phyloP scores from a whole-genome alignment of 176 grass and related monocot species.

The Carex scoparia region DNA sequence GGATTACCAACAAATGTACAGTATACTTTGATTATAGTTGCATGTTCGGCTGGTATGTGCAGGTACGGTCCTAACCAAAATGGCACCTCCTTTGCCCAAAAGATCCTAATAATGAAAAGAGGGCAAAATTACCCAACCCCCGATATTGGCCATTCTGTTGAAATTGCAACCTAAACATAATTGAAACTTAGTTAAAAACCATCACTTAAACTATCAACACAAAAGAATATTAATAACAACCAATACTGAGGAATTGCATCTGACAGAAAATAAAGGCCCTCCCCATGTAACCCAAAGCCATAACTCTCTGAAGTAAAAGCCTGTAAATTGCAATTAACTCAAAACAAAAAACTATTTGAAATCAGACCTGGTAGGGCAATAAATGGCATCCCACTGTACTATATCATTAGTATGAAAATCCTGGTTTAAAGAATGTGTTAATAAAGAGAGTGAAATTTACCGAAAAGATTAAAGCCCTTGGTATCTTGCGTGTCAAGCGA shows the following conservation, averaged over 20 bases:
- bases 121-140: not conserved
- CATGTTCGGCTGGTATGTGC: not conserved
- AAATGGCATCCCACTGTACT: not conserved
- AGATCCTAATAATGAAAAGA: not conserved
- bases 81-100: not conserved
- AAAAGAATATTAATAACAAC: not conserved
- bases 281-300: too few relatives aligned
- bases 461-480: conserved; percentile 59
- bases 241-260: not conserved
- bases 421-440: not conserved
- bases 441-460: conserved; percentile 30
- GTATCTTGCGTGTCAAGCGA: conserved; percentile 46
- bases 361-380: not conserved
- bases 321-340: not conserved
- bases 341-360: not conserved
- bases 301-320: not conserved
- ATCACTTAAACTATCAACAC: not conserved
- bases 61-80: not conserved
- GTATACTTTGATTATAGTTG: conserved; percentile 9
- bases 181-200: not conserved
- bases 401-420: not conserved
- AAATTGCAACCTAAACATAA: not conserved
- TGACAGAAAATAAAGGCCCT: not conserved
- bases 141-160: not conserved
- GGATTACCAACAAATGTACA: conserved; percentile 4